phyloP scores from a whole-genome alignment of 139 green algal genomes.

The Trebouxia sp. region DNA sequence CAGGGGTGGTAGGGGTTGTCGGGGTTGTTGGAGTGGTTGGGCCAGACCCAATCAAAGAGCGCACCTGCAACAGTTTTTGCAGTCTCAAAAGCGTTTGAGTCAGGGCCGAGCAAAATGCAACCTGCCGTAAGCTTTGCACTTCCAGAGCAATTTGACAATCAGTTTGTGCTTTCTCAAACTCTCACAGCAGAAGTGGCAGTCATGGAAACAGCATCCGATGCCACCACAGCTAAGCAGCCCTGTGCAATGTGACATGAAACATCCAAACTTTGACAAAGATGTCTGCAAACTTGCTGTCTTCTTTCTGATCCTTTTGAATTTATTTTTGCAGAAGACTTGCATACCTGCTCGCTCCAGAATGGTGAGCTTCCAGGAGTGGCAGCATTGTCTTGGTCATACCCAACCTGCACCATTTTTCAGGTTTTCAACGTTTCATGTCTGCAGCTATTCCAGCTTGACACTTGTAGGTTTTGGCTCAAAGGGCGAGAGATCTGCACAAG shows the following conservation, averaged over 20 bases:
- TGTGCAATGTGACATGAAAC: no score
- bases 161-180: no score
- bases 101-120: not conserved
- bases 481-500: no score
- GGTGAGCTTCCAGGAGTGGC: not conserved
- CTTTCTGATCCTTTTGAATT: not conserved
- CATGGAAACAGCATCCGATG: no score
- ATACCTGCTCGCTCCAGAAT: not conserved
- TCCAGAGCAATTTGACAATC: no score
- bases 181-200: no score
- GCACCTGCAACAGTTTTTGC: not conserved
- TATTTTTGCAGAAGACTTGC: no score
- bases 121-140: not conserved
- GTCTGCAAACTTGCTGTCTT: not conserved
- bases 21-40: not conserved
- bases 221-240: no score
- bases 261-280: not conserved
- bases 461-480: not conserved
- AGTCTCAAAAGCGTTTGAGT: not conserved
- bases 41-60: not conserved
- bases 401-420: not conserved
- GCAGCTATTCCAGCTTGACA: not conserved
- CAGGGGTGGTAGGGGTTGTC: not conserved
- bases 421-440: not conserved
- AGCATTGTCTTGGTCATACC: not conserved